Evolutionary conservation across 2,329 filamentous ascomycete genomes (phyloP).

Genomic region (Metarhizium album): DNA sequence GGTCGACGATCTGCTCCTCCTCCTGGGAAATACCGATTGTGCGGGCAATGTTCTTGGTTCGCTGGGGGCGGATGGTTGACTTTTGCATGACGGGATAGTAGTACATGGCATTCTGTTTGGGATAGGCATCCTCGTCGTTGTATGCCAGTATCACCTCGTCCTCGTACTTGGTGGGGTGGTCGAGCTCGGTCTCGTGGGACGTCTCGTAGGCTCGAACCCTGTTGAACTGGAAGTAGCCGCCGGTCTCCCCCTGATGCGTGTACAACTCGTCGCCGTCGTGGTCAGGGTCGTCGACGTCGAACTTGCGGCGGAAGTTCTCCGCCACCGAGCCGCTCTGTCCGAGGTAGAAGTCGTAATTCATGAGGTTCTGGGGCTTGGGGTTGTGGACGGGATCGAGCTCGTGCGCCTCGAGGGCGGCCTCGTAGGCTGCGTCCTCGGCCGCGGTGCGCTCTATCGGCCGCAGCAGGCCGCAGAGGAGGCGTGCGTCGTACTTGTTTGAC

Average conservation of each 20-base stretch:
- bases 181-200: slow-evolving; percentile 43
- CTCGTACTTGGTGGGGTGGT: slow-evolving; percentile 49
- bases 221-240: slow-evolving; percentile 48
- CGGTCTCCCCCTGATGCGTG: slow-evolving; percentile 35
- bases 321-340: slow-evolving; percentile 36
- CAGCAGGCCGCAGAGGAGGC: slow-evolving; percentile 51
- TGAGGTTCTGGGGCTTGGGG: slow-evolving; percentile 44
- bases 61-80: slow-evolving; percentile 49
- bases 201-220: slow-evolving; percentile 56
- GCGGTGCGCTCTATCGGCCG: slow-evolving; percentile 46
- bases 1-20: slow-evolving; percentile 41
- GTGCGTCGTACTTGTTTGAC: slow-evolving; percentile 42
- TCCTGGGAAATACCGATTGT: slow-evolving; percentile 34
- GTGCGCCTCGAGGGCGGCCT: slow-evolving; percentile 40
- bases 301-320: slow-evolving; percentile 47
- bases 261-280: slow-evolving; percentile 44
- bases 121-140: slow-evolving; percentile 40
- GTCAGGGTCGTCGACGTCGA: slow-evolving; percentile 46
- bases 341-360: slow-evolving; percentile 60
- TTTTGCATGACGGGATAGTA: slow-evolving; percentile 61
- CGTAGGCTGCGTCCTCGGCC: slow-evolving; percentile 41
- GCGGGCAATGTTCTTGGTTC: slow-evolving; percentile 51
- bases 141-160: slow-evolving; percentile 52
- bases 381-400: slow-evolving; percentile 45
- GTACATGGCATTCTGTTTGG: slow-evolving; percentile 47